Conservation (phyloP, 805 yeast species). For the Blastobotrys chiropterorum region DNA sequence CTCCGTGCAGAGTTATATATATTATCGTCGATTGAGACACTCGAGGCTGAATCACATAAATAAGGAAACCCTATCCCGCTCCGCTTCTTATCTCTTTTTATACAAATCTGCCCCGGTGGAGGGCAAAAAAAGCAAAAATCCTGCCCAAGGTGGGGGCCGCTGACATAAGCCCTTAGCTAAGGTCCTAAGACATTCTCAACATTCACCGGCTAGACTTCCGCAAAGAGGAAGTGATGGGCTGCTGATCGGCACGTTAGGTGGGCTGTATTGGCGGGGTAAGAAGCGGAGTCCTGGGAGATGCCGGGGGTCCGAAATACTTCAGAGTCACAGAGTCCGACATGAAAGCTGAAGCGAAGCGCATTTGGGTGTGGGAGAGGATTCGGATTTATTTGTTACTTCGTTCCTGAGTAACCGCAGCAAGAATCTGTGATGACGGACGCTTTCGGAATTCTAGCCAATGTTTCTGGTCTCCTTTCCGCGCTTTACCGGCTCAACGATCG, state of each 20-base stretch:
- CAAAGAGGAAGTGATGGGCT: neutral
- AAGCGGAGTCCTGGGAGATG: too few relatives aligned
- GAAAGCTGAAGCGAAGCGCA: too few relatives aligned
- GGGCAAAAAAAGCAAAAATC: neutral
- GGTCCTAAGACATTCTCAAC: neutral
- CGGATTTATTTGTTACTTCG: too few relatives aligned
- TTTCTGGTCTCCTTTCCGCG: too few relatives aligned
- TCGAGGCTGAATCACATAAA: neutral
- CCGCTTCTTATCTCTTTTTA: neutral
- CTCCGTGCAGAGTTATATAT: too few relatives aligned
- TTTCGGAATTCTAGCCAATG: too few relatives aligned
- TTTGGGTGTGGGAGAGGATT: too few relatives aligned
- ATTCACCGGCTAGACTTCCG: neutral
- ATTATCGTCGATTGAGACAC: neutral
- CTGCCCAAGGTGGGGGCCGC: neutral
- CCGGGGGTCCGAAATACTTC: too few relatives aligned
- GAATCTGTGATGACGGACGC: too few relatives aligned
- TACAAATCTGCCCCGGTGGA: neutral
- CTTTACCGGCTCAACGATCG: too few relatives aligned
- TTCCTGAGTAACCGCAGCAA: too few relatives aligned
- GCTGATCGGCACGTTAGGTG: neutral
- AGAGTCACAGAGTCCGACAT: too few relatives aligned
- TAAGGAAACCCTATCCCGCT: neutral
- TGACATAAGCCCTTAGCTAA: neutral
- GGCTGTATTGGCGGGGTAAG: neutral